Percentiles rank a stretch among this genome's conserved stretches.
Evolutionary conservation across 2,329 filamentous ascomycete genomes (phyloP).

Genomic region (Mariannaea sp.): DNA sequence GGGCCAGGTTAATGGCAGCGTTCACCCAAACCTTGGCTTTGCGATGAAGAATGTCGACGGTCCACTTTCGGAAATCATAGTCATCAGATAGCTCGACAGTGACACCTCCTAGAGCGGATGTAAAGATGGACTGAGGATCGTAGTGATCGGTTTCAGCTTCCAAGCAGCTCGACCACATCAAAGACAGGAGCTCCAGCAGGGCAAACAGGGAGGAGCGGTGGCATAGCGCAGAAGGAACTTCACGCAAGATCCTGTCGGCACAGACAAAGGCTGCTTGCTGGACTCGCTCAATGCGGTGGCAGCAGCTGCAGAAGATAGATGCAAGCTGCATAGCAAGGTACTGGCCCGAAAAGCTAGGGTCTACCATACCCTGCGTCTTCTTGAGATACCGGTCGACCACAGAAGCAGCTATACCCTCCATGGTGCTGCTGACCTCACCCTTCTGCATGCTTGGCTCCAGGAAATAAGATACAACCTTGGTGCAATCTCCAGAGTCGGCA

Average conservation of each 20-base stretch:
- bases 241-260: constrained; percentile 82
- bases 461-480: constrained; percentile 88
- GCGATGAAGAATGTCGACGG: constrained; percentile 76
- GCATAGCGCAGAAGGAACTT: constrained; percentile 88
- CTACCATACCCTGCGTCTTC: constrained; percentile 72
- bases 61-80: constrained; percentile 79
- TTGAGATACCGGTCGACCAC: constrained; percentile 80
- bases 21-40: constrained; percentile 82
- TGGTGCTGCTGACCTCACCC: constrained; percentile 65
- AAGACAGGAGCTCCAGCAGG: constrained; percentile 84
- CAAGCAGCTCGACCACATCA: constrained; percentile 95
- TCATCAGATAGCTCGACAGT: constrained; percentile 92
- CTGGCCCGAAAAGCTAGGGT: constrained; percentile 84
- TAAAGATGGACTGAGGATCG: constrained; percentile 80
- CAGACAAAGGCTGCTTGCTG: constrained; percentile 84
- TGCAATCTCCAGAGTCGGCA: constrained; percentile 86
- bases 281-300: constrained; percentile 89
- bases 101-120: constrained; percentile 76
- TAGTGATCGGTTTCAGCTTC: constrained; percentile 96
- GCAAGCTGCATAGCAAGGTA: constrained; percentile 90
- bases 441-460: constrained; percentile 83
- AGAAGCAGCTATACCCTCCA: constrained; percentile 67
- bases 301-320: constrained; percentile 83
- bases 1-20: constrained; percentile 79
- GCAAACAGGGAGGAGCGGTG: constrained; percentile 91